Base-by-base conservation (phyloP, 208 protist species). In the Crithidia thermophila region DNA sequence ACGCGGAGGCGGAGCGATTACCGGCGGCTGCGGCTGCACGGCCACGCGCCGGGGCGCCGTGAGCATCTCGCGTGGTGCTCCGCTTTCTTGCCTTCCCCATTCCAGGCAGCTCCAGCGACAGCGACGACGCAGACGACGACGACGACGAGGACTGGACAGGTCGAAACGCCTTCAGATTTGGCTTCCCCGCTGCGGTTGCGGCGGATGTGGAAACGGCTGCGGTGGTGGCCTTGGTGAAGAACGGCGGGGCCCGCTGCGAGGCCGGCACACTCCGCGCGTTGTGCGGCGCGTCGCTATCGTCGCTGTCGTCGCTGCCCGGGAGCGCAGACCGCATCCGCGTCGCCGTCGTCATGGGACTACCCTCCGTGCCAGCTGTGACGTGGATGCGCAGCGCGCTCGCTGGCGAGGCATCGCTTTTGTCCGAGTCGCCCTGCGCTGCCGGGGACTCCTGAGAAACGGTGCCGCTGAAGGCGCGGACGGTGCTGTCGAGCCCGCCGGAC, bases 101-200 rank as follows among this genome's bases (percentile, higher is more conserved):
- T 0, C 33, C 40, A 1, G 62, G 34, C 20, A 55, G 28, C 27
- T 59, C 45, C 36, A 51, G 45, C 39, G 62, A 57, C 8, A 51
- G 28, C 25, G 50, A 42, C 6, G 47, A 57, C 18, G 21, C 42
- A 2, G 67, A 34, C 31, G 45, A 62, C 10, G 62, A 76, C 8
- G 70, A 76, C 20, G 71, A 76, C 0, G 71, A 70, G 3, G 63
- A 76, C 14, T 27, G 33, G 8, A 27, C 25, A 13, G 63, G 28
- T 7, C 28, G 39, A n/a, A 73, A 66, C 4, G 53, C 33, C 20
- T 28, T 64, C 21, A 52, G 30, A 8, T 46, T 33, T 4, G 28
- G 2, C 42, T 16, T 9, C 16, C 13, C 45, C 16, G 28, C 39
- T 10, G 40, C n/a, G 11, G 30, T 23, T 13, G 13, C 25, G 13